Evolutionary conservation across 2,329 filamentous ascomycete species (phyloP), one percentile per base, ranked within the genome.

Genomic region (Fusarium sp.): DNA sequence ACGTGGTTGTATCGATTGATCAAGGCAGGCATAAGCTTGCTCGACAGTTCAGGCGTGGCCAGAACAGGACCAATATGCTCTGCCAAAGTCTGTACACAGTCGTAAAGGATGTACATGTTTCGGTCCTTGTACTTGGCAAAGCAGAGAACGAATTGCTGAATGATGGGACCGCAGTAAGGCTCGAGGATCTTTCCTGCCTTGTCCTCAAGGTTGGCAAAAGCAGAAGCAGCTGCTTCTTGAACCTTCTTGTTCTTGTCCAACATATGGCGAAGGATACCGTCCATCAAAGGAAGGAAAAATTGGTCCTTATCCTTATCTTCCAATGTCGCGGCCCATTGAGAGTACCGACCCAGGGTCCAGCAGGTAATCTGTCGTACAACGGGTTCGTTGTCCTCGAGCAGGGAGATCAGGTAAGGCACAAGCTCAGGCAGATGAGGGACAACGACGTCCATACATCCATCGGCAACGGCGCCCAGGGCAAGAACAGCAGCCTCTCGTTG

Each of bases 21-120:
- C 47, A 99, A 86, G 15, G 94, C 93, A 25, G 96, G 94, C 95
- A 99, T 98, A 63, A 99, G 86, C 72, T 94, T 87, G 68, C 92
- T 88, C 43, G 94, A 90, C n/a, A 97, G 87, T 55, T 94, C 88
- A 9, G 92, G 92, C 66, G 89, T 86, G n/a, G 94, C 92, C 70
- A 99, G 85, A 34, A 92, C 89, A 9, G 91, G 90, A 13, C 94
- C 94, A 58, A 98, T 92, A 76, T 94, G 92, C 80, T 99, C 96
- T 6, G 96, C 96, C 61, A 99, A 85, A 1, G 96, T 99, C 82
- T 99, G 96, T 34, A 99, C 93, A 80, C 96, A 98, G 82, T 99
- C 96, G 83, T 99, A 99, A 34, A 99, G 88, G 58, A 98, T 97
- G 83, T 97, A 98, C 90, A 98, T 98, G 83, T 99, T 99, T 76